Evolutionary conservation across 257 asterid genomes (phyloP), one percentile per base, ranked within the genome.

Genomic region (Scutellaria minor): DNA sequence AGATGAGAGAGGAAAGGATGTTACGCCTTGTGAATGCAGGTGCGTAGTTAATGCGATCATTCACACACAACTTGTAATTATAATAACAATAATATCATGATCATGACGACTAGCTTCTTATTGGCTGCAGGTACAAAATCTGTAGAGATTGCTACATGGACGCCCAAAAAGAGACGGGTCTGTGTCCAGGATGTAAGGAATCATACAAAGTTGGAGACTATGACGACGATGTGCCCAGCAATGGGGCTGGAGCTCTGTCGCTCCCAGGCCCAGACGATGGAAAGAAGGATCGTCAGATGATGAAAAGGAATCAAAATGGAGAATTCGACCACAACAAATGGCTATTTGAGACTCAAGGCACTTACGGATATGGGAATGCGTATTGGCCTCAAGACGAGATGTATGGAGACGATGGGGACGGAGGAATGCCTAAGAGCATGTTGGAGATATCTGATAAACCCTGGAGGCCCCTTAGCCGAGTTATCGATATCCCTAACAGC

Each of bases 101-200:
- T 18, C 18, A 18, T 0, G 18, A 18, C 18, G 18, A 18, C 18
- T 18, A 18, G 18, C 18, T 18, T 18, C 18, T 18, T 18, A 18
- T 18, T 18, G 18, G 18, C 18, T 92, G 98, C 94, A 86, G 92
- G 91, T 92, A 79, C 80, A 92, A 92, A 74, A 92, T 92, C 14
- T 92, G 97, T 65, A 80, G 97, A 76, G 98, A 92, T 39, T 92
- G 98, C 82, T 92, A 83, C 83, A 81, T 89, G 93, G 97, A 92
- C 20, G 93, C 97, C 50, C 92, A 86, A 48, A 92, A 88, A 13
- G 96, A 88, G 5, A 78, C 88, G 0, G 89, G 93, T 5, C 7
- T 82, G 5, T 92, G 97, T 51, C 97, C 97, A 0, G 96, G 97
- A 50, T 89, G 97, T 73, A 92, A 86, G 84, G 97, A 92, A 72